Percentiles rank a stretch among this genome's conserved stretches.
Conservation (phyloP, 1,284 basidiomycete genomes). For the Anthracocystis setariae region DNA sequence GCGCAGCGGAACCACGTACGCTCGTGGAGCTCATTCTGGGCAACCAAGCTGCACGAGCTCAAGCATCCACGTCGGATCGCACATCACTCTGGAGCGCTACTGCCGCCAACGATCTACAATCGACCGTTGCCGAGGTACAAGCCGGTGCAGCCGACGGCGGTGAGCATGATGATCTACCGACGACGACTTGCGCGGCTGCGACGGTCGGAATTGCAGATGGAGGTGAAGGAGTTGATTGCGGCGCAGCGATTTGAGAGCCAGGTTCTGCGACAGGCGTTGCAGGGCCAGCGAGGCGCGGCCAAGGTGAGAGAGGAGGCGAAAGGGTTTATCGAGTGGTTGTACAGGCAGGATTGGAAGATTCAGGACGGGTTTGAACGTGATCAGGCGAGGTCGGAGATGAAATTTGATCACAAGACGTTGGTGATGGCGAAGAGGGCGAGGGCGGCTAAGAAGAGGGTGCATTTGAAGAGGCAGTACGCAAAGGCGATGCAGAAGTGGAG, state of each 20-base stretch:
- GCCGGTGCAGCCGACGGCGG: slow-evolving; percentile 55
- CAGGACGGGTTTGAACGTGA: slow-evolving; percentile 47
- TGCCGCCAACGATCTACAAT: slow-evolving; percentile 60
- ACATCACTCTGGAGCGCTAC: slow-evolving; percentile 58
- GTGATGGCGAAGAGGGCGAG: slow-evolving; percentile 52
- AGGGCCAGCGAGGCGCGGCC: not conserved
- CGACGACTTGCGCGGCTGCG: slow-evolving; percentile 45
- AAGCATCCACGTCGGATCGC: slow-evolving; percentile 43
- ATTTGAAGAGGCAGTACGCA: slow-evolving; percentile 19
- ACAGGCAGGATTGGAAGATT: slow-evolving; percentile 9
- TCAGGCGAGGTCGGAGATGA: slow-evolving; percentile 39
- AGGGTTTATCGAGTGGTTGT: slow-evolving; percentile 14
- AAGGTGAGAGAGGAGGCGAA: not conserved
- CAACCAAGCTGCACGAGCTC: slow-evolving; percentile 24
- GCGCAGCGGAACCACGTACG: slow-evolving; percentile 17
- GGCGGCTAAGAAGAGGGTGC: slow-evolving; percentile 35
- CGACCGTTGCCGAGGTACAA: slow-evolving; percentile 63
- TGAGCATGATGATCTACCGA: slow-evolving; percentile 64
- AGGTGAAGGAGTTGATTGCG: slow-evolving; percentile 40
- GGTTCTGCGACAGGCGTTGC: slow-evolving; percentile 2
- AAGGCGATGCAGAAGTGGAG: slow-evolving; percentile 19
- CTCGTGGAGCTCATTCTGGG: slow-evolving; percentile 26
- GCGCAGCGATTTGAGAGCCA: slow-evolving; percentile 14
- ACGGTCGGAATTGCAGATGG: slow-evolving; percentile 39
- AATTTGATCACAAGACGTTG: slow-evolving; percentile 51